phyloP scores from a whole-genome alignment of 2,329 filamentous ascomycete genomes.

The Aspergillus texensis region DNA sequence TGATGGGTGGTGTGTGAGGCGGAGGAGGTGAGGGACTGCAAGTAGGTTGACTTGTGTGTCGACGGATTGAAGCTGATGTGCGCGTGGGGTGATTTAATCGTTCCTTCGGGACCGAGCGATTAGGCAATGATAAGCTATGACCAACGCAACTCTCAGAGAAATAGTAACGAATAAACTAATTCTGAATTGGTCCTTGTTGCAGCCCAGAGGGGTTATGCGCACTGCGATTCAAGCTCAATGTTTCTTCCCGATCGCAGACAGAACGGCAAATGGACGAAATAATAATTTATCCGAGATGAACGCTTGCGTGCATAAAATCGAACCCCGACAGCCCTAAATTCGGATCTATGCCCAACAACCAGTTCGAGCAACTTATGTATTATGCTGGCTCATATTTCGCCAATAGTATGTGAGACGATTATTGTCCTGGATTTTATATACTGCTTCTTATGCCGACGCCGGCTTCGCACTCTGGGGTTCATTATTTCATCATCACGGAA shows the following conservation, averaged over 20 bases:
- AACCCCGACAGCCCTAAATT: conserved; percentile 1
- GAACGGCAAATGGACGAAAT: conserved; percentile 11
- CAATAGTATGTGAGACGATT: neutral
- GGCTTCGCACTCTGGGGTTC: neutral
- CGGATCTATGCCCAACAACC: neutral
- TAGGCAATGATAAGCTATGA: conserved; percentile 25
- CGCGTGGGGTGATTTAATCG: conserved; percentile 30
- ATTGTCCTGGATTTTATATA: neutral
- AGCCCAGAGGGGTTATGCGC: neutral
- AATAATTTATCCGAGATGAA: conserved; percentile 18
- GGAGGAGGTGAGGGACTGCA: conserved; percentile 17
- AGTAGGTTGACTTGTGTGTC: conserved; percentile 33
- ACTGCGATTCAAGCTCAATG: neutral
- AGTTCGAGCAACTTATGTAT: neutral
- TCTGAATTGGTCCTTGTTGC: neutral
- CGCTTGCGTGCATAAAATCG: conserved; percentile 9
- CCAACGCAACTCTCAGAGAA: neutral
- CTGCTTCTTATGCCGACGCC: neutral
- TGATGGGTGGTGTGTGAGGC: conserved; percentile 38
- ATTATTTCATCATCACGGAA: neutral
- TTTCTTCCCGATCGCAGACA: neutral
- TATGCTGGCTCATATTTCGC: neutral
- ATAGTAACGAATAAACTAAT: neutral
- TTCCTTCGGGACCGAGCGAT: conserved; percentile 15
- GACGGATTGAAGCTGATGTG: conserved; percentile 33